Conservation (phyloP, 768 basidiomycete species). For the Lactarius tabidus region DNA sequence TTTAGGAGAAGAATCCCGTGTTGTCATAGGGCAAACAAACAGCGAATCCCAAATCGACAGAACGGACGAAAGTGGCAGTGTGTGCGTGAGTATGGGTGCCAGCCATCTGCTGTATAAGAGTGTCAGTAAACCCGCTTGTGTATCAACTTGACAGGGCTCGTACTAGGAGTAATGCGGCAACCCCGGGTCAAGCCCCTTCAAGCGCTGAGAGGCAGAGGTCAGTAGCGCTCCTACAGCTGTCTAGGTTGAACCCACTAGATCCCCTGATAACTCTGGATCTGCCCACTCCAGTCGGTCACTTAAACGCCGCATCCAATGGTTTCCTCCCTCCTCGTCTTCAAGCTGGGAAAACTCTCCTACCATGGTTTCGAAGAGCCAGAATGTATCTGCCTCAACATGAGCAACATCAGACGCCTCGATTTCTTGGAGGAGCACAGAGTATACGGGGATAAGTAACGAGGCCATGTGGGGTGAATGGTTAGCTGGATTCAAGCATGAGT, state of each 20-base stretch:
- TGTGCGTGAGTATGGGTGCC: constrained; percentile 65
- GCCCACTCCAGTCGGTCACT: constrained; percentile 58
- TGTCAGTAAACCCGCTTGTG: neutral
- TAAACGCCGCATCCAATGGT: constrained; percentile 58
- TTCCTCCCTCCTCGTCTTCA: constrained; percentile 62
- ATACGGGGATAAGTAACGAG: constrained; percentile 66
- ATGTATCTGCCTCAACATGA: constrained; percentile 75
- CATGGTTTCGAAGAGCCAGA: constrained; percentile 77
- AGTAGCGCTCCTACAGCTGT: neutral
- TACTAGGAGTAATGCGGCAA: constrained; percentile 81
- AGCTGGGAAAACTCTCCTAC: constrained; percentile 69
- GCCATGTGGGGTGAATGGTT: constrained; percentile 64
- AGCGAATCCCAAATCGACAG: constrained; percentile 68
- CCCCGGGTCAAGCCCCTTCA: constrained; percentile 62
- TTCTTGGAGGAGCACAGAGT: constrained; percentile 58
- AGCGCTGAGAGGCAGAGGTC: constrained; percentile 39
- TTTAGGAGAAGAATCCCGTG: constrained; percentile 53
- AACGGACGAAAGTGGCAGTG: constrained; percentile 59
- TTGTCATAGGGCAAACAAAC: constrained; percentile 55
- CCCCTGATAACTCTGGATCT: constrained; percentile 56
- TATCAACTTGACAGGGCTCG: constrained; percentile 32
- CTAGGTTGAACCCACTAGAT: constrained; percentile 46
- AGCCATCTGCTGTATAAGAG: constrained; percentile 60
- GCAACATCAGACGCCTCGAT: constrained; percentile 54
- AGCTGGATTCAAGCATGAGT: constrained; percentile 67